These are phyloP conservation scores for Mycocentrospora acerina DNA, from an alignment of 2,329 filamentous ascomycete genomes.

Conservation along the genomic window DNA sequence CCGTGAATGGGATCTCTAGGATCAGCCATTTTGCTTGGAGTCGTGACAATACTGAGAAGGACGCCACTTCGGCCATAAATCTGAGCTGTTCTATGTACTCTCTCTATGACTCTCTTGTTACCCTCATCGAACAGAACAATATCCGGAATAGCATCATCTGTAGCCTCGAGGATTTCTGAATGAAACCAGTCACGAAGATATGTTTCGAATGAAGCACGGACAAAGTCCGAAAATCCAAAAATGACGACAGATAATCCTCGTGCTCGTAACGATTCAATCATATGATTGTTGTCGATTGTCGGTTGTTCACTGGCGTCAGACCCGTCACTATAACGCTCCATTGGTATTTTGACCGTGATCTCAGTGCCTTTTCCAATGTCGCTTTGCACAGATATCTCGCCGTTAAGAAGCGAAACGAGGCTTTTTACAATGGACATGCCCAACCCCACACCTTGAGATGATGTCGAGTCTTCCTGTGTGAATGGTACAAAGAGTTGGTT, in stretches of 20 bases:
- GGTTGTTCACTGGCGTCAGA: not conserved
- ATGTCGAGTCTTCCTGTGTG: slow-evolving; percentile 18
- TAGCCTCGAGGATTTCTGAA: slow-evolving; percentile 5
- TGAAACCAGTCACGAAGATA: slow-evolving; percentile 11
- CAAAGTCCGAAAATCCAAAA: slow-evolving; percentile 7
- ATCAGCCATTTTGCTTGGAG: slow-evolving; percentile 5
- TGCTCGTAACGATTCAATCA: slow-evolving; percentile 1
- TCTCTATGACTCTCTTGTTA: slow-evolving; percentile 4
- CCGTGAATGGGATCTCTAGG: slow-evolving; percentile 6
- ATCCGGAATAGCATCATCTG: slow-evolving; percentile 4
- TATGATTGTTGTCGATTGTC: not conserved
- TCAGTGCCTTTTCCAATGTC: slow-evolving; percentile 2
- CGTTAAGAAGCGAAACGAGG: slow-evolving; percentile 14
- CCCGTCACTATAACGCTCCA: not conserved
- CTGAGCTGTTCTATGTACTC: slow-evolving; percentile 4
- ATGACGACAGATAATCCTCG: slow-evolving; percentile 4
- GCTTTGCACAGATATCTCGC: slow-evolving; percentile 17
- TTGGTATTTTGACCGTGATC: slow-evolving; percentile 4
- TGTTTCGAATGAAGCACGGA: slow-evolving; percentile 3
- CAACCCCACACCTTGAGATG: slow-evolving; percentile 18
- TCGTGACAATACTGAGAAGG: slow-evolving; percentile 11
- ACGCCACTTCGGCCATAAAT: slow-evolving; percentile 10
- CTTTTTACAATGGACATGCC: slow-evolving; percentile 24
- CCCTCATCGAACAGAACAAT: slow-evolving; percentile 16
- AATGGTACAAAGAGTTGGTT: slow-evolving; percentile 19